Evolutionary conservation across 2,329 filamentous ascomycete genomes (phyloP), one percentile per base, ranked within the genome.

Genomic region (Monilinia laxa): DNA sequence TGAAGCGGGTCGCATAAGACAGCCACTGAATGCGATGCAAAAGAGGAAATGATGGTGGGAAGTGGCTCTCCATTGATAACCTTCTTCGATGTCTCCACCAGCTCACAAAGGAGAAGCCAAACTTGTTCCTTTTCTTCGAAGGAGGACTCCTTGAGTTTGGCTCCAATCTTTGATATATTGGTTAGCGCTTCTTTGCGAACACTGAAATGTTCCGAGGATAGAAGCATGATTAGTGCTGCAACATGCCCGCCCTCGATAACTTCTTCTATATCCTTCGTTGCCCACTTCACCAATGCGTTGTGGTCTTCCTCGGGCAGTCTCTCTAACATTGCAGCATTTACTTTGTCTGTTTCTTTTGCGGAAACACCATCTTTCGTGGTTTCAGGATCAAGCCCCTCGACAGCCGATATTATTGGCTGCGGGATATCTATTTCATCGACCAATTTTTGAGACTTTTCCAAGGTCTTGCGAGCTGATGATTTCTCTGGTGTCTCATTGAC

Each of bases 1-100:
- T 96, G 92, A 20, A 92, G 83, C 0, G 94, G 94, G 69, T 92
- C 88, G 28, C 83, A 84, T 56, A 96, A 79, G 20, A 96, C 86
- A 1, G 84, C 80, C 10, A 96, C 81, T 1, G 88, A 87, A 70
- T 87, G 86, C 57, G 85, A 83, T 10, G 92, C 89, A 73, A 97
- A 95, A 14, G 90, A 85, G n/a, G 88, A 85, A 7, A 92, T 87
- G 16, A 92, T 83, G 68, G 89, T 92, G 0, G 93, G 89, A 4
- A 96, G 80, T 1, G 89, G 84, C 3, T 79, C 79, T 10, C 80
- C 78, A 54, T 85, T 80, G 57, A 89, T 83, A 47, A 80, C 76
- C 10, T 80, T 76, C 65, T 82, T 83, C 16, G 86, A 85, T 0
- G 93, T 95, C 77, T 97, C 93, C 18, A 88, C 83, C 9, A 96